A percentile compares a stretch with the other conserved stretches of the same genome.
Evolutionary conservation across 2,329 filamentous ascomycete species (phyloP).

Genomic region (Penicillium italicum): DNA sequence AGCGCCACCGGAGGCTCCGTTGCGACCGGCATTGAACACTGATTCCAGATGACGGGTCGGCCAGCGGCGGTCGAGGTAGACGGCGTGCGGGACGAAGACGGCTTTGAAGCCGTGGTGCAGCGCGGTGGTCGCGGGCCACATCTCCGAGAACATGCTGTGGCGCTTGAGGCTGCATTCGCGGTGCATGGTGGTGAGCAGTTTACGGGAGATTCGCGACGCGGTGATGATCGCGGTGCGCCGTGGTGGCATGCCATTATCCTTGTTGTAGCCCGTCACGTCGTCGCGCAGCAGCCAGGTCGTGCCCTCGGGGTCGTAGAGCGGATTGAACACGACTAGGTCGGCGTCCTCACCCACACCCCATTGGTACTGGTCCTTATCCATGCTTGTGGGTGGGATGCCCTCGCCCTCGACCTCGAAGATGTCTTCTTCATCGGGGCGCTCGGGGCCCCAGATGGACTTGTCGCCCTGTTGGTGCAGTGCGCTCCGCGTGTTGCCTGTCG

Average conservation of each 20-base stretch:
- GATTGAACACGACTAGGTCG: slow-evolving; percentile 87
- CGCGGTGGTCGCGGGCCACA: slow-evolving; percentile 87
- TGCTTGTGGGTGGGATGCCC: slow-evolving; percentile 64
- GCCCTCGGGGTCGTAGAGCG: slow-evolving; percentile 82
- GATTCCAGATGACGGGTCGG: slow-evolving; percentile 71
- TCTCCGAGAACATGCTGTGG: slow-evolving; percentile 90
- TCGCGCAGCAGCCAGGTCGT: slow-evolving; percentile 80
- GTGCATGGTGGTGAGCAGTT: slow-evolving; percentile 83
- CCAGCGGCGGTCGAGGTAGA: slow-evolving; percentile 86
- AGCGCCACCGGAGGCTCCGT: slow-evolving; percentile 70
- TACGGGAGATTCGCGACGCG: slow-evolving; percentile 74
- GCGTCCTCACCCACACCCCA: slow-evolving; percentile 92
- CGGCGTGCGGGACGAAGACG: slow-evolving; percentile 82
- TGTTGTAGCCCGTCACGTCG: slow-evolving; percentile 82
- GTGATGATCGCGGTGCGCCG: slow-evolving; percentile 87
- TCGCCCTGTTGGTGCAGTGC: slow-evolving; percentile 45
- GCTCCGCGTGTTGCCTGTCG: slow-evolving; percentile 21
- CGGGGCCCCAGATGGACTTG: slow-evolving; percentile 78
- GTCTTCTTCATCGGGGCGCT: slow-evolving; percentile 65
- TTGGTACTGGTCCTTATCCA: slow-evolving; percentile 73
- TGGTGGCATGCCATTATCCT: slow-evolving; percentile 56
- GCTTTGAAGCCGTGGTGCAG: slow-evolving; percentile 92
- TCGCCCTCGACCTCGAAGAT: slow-evolving; percentile 72
- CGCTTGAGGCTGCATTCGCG: slow-evolving; percentile 78
- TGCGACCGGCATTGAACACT: slow-evolving; percentile 74